phyloP scores from a whole-genome alignment of 2,329 filamentous ascomycete genomes.

The Beauveria sp. region DNA sequence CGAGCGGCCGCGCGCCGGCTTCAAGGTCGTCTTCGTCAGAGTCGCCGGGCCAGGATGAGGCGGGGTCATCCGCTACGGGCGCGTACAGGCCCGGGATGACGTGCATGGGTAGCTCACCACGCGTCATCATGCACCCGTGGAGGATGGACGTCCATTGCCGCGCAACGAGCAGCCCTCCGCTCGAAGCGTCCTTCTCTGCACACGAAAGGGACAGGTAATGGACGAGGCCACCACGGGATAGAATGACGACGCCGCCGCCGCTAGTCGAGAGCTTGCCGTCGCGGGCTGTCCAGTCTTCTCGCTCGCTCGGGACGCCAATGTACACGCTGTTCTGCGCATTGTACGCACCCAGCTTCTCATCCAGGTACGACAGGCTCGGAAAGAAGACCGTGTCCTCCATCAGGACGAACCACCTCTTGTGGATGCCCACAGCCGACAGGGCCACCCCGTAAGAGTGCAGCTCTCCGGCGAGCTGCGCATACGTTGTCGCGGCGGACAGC shows the following conservation, averaged over 20 bases:
- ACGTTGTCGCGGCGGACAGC: conserved; percentile 26
- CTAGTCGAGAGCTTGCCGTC: conserved; percentile 32
- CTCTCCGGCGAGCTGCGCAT: conserved; percentile 30
- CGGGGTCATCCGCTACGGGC: conserved; percentile 25
- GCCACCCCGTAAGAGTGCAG: conserved; percentile 26
- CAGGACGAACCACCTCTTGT: conserved; percentile 35
- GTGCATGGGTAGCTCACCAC: conserved; percentile 30
- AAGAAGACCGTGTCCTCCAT: conserved; percentile 42
- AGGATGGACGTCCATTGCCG: conserved; percentile 35
- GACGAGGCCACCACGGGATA: conserved; percentile 29
- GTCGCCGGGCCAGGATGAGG: conserved; percentile 16
- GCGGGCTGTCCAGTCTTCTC: conserved; percentile 33
- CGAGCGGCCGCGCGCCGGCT: conserved; percentile 32
- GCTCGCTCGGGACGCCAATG: conserved; percentile 37
- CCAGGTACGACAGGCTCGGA: conserved; percentile 32
- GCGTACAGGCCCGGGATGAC: conserved; percentile 37
- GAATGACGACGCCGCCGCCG: conserved; percentile 37
- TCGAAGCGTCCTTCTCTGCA: conserved; percentile 19
- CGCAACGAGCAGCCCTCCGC: conserved; percentile 14
- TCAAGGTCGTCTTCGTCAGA: conserved; percentile 25
- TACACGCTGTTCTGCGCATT: conserved; percentile 28
- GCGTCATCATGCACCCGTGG: conserved; percentile 30
- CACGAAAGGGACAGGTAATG: conserved; percentile 31
- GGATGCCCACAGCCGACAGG: conserved; percentile 26
- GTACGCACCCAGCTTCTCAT: conserved; percentile 29